Percentiles rank a stretch among this genome's conserved stretches.
phyloP scores from a whole-genome alignment of 331 rosid genomes.

The Acacia concinna region DNA sequence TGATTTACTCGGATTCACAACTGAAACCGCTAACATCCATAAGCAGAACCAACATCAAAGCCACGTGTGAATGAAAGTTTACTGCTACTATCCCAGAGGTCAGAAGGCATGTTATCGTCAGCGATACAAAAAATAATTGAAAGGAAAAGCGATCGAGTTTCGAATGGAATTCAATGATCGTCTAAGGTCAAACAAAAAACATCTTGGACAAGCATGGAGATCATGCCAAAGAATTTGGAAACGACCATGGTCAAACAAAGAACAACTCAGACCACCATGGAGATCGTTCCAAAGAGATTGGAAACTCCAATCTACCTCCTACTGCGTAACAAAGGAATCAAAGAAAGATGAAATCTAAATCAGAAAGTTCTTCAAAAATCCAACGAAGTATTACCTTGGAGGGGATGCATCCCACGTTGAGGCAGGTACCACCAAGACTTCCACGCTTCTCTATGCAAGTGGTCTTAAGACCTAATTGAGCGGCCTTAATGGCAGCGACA shows the following conservation, averaged over 20 bases:
- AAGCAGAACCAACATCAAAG: neutral
- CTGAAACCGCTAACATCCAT: neutral
- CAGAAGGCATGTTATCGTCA: neutral
- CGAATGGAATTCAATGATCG: neutral
- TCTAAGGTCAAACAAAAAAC: neutral
- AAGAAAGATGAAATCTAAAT: neutral
- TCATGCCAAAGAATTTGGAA: neutral
- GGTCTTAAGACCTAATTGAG: slow-evolving; percentile 94
- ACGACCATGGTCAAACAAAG: neutral
- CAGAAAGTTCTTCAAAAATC: neutral
- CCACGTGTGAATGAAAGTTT: neutral
- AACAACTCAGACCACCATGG: neutral
- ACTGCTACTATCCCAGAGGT: neutral
- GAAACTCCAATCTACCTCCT: neutral
- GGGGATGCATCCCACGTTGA: slow-evolving; percentile 95
- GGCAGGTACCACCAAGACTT: slow-evolving; percentile 96
- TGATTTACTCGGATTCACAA: neutral
- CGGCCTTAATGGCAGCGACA: slow-evolving; percentile 98
- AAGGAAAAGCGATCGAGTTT: neutral
- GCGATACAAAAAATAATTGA: neutral
- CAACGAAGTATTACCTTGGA: slow-evolving; percentile 61
- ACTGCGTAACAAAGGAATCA: neutral
- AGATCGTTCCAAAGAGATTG: neutral
- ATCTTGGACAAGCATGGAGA: neutral
- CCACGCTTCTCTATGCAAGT: slow-evolving; percentile 99